These are phyloP conservation scores for Henckelia pumila DNA, from an alignment of 257 asterid genomes.

Conservation along the genomic window DNA sequence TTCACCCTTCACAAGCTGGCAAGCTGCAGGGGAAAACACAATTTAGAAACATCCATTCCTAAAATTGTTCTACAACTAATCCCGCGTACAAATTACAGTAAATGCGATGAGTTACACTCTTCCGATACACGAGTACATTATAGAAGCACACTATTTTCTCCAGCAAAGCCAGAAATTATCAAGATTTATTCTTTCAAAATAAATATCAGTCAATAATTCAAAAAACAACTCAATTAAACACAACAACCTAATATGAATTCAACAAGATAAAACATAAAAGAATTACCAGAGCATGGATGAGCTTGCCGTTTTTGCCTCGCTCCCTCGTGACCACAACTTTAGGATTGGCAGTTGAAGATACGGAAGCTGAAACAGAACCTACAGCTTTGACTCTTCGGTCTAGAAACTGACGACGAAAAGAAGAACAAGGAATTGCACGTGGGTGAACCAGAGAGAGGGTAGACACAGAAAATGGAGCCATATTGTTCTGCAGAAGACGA, in stretches of 20 bases:
- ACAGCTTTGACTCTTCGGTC: slow-evolving; percentile 18
- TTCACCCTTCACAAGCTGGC: no score
- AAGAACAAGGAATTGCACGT: slow-evolving; percentile 30
- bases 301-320: slow-evolving; percentile 76
- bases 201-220: not conserved
- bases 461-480: slow-evolving; percentile 45
- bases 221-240: not conserved
- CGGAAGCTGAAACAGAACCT: slow-evolving; percentile 26
- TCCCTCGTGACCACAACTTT: slow-evolving; percentile 81
- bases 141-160: slow-evolving; percentile 6
- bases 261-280: not conserved
- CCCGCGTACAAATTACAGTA: not conserved
- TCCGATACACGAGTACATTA: not conserved
- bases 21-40: no score
- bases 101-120: not conserved
- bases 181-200: not conserved
- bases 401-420: slow-evolving; percentile 23
- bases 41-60: no score
- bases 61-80: no score
- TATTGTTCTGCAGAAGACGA: slow-evolving; percentile 26
- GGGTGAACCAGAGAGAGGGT: slow-evolving; percentile 30
- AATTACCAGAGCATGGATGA: slow-evolving; percentile 61
- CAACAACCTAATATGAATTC: not conserved
- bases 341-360: slow-evolving; percentile 34
- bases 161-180: not conserved